Evolutionary conservation across 75 land plant genomes (phyloP).

Genomic region (Cryptomeria japonica): DNA sequence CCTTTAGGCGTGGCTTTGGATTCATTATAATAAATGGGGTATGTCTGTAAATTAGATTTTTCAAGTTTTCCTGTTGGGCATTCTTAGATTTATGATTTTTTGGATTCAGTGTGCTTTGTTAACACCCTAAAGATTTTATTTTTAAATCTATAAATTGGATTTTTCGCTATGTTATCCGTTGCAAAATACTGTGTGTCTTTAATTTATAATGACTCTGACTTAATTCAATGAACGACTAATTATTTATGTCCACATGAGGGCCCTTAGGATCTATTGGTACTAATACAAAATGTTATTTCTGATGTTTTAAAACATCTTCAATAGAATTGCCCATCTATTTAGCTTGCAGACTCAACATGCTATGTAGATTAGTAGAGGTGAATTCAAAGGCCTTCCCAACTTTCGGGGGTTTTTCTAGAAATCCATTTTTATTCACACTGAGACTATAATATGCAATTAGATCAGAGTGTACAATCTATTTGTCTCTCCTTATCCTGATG

Average conservation of each 20-base stretch:
- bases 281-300: no score
- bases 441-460: not conserved
- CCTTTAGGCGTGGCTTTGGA: not conserved
- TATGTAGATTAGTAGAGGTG: no score
- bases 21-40: not conserved
- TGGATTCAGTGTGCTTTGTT: not conserved
- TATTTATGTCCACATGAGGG: no score
- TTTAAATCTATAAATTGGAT: no score
- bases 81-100: no score
- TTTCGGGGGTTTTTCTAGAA: not conserved
- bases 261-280: no score
- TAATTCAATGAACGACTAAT: no score
- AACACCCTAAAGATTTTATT: not conserved
- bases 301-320: not conserved
- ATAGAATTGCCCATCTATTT: no score
- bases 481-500: no score
- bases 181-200: no score
- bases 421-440: not conserved
- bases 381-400: not conserved
- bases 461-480: not conserved
- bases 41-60: not conserved
- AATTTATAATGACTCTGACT: no score
- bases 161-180: not conserved
- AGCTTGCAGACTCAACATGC: no score
- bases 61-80: not conserved